Evolutionary conservation across 208 protist species (phyloP).

Genomic region (Trypanosomatidae sp.): DNA sequence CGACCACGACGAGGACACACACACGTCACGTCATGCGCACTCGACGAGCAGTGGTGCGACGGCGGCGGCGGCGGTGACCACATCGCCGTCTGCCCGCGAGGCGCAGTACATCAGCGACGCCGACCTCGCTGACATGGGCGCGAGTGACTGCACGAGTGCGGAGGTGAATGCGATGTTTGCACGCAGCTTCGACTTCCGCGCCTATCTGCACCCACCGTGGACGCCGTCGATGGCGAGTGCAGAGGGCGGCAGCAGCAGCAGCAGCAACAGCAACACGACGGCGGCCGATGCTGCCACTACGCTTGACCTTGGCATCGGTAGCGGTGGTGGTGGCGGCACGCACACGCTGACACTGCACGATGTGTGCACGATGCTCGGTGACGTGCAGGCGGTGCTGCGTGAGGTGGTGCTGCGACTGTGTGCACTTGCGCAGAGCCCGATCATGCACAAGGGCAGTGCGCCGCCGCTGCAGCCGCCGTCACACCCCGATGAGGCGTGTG

Average conservation of each 20-base stretch:
- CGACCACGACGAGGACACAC: no score
- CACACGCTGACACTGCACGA: slow-evolving; percentile 31
- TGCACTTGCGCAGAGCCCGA: slow-evolving; percentile 30
- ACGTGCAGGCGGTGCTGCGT: slow-evolving; percentile 33
- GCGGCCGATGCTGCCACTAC: neutral
- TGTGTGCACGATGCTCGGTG: slow-evolving; percentile 59
- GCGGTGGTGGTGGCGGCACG: slow-evolving; percentile 1
- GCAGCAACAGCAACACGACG: neutral
- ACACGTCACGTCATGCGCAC: no score
- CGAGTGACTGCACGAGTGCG: slow-evolving; percentile 52
- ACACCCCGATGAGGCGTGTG: slow-evolving; percentile 48
- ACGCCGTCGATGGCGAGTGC: neutral
- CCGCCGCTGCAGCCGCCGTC: slow-evolving; percentile 48
- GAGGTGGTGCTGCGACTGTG: slow-evolving; percentile 63
- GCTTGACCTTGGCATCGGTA: neutral
- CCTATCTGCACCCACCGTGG: slow-evolving; percentile 31
- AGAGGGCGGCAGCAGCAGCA: neutral
- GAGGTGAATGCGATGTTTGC: slow-evolving; percentile 75
- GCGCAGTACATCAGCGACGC: slow-evolving; percentile 28
- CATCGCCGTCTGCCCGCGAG: neutral
- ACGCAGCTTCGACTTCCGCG: slow-evolving; percentile 49
- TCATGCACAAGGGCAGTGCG: slow-evolving; percentile 38
- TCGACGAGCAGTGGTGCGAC: no score
- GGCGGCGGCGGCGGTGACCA: no score
- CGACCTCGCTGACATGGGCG: slow-evolving; percentile 45